A percentile compares a stretch with the other conserved stretches of the same genome.
These are phyloP conservation scores for Babesia gibsoni DNA, from an alignment of 169 alveolate genomes.

Conservation along the genomic window DNA sequence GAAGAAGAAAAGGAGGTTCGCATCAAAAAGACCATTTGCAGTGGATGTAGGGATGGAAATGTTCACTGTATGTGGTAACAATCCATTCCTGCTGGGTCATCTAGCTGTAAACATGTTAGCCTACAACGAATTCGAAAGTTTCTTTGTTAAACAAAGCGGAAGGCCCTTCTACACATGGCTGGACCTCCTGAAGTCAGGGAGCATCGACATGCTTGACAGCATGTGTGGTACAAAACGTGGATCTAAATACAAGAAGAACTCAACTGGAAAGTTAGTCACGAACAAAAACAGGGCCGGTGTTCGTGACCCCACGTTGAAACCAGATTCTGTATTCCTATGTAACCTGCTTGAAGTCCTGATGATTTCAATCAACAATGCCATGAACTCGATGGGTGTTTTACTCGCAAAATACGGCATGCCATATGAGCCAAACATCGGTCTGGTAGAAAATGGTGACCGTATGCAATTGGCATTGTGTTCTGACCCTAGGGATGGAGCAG, in stretches of 20 bases:
- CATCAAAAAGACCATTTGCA: slow-evolving; percentile 22
- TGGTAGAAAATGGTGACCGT: slow-evolving; percentile 46
- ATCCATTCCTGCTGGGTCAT: slow-evolving; percentile 63
- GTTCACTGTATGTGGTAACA: slow-evolving; percentile 57
- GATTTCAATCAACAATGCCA: slow-evolving; percentile 36
- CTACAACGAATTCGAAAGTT: slow-evolving; percentile 44
- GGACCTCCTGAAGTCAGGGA: slow-evolving; percentile 42
- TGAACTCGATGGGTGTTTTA: slow-evolving; percentile 57
- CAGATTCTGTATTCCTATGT: slow-evolving; percentile 59
- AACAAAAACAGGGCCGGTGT: slow-evolving; percentile 17
- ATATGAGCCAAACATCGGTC: slow-evolving; percentile 50
- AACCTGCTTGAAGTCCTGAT: slow-evolving; percentile 49
- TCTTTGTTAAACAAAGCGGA: slow-evolving; percentile 4
- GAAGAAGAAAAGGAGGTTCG: not conserved
- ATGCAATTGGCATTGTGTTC: slow-evolving; percentile 61
- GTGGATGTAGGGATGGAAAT: slow-evolving; percentile 42
- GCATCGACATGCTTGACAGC: slow-evolving; percentile 42
- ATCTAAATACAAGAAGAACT: slow-evolving; percentile 46
- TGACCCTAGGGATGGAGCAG: slow-evolving; percentile 45
- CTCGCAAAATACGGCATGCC: slow-evolving; percentile 59
- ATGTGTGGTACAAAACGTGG: slow-evolving; percentile 68
- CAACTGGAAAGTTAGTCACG: slow-evolving; percentile 30
- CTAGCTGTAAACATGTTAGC: slow-evolving; percentile 60
- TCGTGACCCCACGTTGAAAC: slow-evolving; percentile 17
- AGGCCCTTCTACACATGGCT: slow-evolving; percentile 65